Evolutionary conservation across 148 eudicot species (phyloP).

Genomic region (Pharnaceum exiguum): DNA sequence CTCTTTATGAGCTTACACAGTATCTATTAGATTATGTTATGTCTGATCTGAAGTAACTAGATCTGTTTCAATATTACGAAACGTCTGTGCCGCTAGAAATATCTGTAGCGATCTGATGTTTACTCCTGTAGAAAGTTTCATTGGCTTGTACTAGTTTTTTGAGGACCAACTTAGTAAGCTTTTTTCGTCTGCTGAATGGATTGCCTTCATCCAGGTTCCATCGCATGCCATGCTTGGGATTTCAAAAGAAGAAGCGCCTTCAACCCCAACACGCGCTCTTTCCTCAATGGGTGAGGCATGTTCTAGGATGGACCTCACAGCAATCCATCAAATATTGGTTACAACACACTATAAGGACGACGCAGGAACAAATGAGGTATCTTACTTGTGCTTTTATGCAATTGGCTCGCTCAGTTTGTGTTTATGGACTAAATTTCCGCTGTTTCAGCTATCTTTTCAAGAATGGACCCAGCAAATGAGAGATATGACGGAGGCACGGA

Average conservation of each 20-base stretch:
- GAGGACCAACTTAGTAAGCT: not conserved
- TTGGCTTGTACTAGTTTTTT: too few species aligned
- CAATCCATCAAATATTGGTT: conserved; percentile 74
- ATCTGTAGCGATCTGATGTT: too few species aligned
- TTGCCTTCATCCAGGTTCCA: conserved; percentile 41
- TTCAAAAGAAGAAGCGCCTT: conserved; percentile 62
- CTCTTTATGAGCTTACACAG: too few species aligned
- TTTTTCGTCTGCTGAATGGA: not conserved
- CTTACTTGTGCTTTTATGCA: not conserved
- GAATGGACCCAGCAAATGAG: conserved; percentile 96
- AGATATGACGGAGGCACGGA: conserved; percentile 83
- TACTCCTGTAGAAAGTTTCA: too few species aligned
- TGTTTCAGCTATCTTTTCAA: conserved; percentile 75
- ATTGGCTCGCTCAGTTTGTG: not conserved
- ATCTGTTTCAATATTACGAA: too few species aligned
- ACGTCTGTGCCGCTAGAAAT: too few species aligned
- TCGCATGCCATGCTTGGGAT: conserved; percentile 76
- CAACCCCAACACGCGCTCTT: conserved; percentile 69
- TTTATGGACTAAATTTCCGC: not conserved
- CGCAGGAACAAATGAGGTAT: conserved; percentile 93
- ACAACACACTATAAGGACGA: conserved; percentile 72
- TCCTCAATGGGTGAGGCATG: conserved; percentile 93
- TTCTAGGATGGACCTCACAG: conserved; percentile 83
- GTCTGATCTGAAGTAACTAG: too few species aligned
- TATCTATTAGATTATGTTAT: too few species aligned